These are phyloP conservation scores for Trametes meyenii DNA, from an alignment of 768 basidiomycete genomes.

Conservation along the genomic window DNA sequence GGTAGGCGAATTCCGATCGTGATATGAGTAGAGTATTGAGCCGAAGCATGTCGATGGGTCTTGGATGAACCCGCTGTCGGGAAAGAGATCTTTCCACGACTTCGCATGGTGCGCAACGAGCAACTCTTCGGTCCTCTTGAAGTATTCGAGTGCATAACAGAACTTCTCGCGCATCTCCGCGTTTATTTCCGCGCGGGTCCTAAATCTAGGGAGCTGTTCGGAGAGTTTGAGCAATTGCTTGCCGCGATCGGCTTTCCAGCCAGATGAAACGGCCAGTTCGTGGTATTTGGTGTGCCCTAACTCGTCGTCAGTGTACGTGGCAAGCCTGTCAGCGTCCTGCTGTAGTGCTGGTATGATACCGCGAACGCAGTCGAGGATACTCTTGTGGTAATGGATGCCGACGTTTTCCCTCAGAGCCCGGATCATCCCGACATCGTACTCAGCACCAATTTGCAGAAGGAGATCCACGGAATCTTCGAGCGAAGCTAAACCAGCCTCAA, in stretches of 20 bases:
- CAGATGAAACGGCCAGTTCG: neutral
- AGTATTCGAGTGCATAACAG: conserved; percentile 16
- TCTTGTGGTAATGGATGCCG: neutral
- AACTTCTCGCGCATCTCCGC: conserved; percentile 31
- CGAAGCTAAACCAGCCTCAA: conserved; percentile 31
- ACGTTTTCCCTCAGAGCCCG: neutral
- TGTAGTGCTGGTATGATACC: conserved; percentile 3
- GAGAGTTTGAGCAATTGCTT: neutral
- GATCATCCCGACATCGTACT: conserved; percentile 21
- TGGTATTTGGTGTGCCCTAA: neutral
- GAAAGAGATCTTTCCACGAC: conserved; percentile 45
- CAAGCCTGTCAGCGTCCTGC: conserved; percentile 24
- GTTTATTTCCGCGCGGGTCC: conserved; percentile 11
- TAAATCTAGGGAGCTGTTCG: neutral
- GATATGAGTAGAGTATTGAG: no score
- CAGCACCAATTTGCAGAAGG: conserved; percentile 34
- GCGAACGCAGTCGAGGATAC: conserved; percentile 31
- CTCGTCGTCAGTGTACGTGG: neutral
- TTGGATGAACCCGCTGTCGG: conserved; percentile 26
- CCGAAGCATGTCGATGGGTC: neutral
- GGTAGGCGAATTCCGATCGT: neutral
- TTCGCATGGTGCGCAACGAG: conserved; percentile 44
- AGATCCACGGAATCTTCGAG: conserved; percentile 33
- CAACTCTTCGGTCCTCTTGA: conserved; percentile 38
- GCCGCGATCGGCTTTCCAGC: conserved; percentile 5